phyloP scores from a whole-genome alignment of 495 filamentous ascomycete genomes.

The Penicillium fimorum region DNA sequence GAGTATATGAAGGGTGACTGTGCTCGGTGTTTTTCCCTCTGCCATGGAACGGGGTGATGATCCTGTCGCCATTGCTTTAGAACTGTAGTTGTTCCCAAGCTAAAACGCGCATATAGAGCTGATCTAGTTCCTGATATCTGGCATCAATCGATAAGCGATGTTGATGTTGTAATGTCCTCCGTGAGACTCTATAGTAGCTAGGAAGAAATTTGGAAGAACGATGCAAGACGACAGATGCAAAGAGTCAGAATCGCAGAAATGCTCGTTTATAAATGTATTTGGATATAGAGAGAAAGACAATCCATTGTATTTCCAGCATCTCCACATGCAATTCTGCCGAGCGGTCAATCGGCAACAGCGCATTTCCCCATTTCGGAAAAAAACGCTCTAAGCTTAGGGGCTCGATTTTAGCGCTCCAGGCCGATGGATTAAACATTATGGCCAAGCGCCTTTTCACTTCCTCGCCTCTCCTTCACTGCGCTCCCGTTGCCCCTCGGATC shows the following conservation, averaged over 20 bases:
- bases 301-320: constrained; percentile 2
- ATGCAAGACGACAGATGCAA: not conserved
- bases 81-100: constrained; percentile 6
- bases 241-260: constrained; percentile 3
- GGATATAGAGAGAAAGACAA: not conserved
- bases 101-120: not conserved
- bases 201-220: not conserved
- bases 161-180: not conserved
- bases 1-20: constrained; percentile 59
- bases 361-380: constrained; percentile 15
- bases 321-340: constrained; percentile 21
- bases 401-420: constrained; percentile 10
- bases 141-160: constrained; percentile 7
- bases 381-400: constrained; percentile 15
- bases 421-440: constrained; percentile 41
- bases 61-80: not conserved
- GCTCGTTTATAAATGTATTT: not conserved
- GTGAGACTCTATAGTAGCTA: not conserved
- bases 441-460: constrained; percentile 38
- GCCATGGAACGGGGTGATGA: constrained; percentile 4
- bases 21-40: constrained; percentile 9
- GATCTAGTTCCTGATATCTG: constrained; percentile 15
- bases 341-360: constrained; percentile 17
- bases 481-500: constrained; percentile 30
- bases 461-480: constrained; percentile 30